Conservation (phyloP, 2,329 filamentous ascomycete species). For the Trichophyton schoenleinii region DNA sequence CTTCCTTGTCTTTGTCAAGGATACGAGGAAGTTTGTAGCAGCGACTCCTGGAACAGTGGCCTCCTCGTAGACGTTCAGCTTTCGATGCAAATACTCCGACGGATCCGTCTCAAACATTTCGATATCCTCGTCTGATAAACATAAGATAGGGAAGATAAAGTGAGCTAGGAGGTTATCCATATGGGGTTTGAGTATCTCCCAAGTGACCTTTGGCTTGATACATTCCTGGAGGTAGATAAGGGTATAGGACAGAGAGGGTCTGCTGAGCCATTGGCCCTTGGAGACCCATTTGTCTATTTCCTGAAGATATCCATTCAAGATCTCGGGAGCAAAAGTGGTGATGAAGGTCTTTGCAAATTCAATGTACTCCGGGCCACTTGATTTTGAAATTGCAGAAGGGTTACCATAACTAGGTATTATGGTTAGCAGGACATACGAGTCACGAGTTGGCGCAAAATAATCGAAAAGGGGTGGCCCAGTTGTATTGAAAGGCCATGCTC, state of each 20-base stretch:
- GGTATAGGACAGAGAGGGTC: slow-evolving; percentile 83
- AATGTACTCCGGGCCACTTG: slow-evolving; percentile 62
- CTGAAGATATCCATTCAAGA: slow-evolving; percentile 83
- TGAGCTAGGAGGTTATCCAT: slow-evolving; percentile 88
- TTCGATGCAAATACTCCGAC: slow-evolving; percentile 91
- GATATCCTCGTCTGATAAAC: slow-evolving; percentile 80
- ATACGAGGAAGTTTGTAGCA: slow-evolving; percentile 91
- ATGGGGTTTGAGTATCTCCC: slow-evolving; percentile 85
- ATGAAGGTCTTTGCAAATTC: slow-evolving; percentile 86
- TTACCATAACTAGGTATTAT: slow-evolving; percentile 64
- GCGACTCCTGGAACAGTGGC: slow-evolving; percentile 89
- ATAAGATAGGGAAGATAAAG: slow-evolving; percentile 89
- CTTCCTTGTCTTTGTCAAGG: slow-evolving; percentile 82
- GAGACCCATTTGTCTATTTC: slow-evolving; percentile 97
- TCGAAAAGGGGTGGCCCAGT: slow-evolving; percentile 3
- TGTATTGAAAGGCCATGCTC: neutral
- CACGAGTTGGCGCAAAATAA: neutral
- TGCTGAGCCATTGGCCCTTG: slow-evolving; percentile 88
- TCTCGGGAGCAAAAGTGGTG: slow-evolving; percentile 82
- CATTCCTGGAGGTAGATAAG: slow-evolving; percentile 94
- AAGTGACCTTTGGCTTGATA: slow-evolving; percentile 94
- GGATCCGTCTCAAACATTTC: slow-evolving; percentile 91
- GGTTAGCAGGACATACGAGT: neutral
- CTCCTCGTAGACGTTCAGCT: slow-evolving; percentile 96
- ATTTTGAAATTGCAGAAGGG: slow-evolving; percentile 58